These are phyloP conservation scores for Microthlaspi erraticum DNA, from an alignment of 345 rosid genomes.

Conservation along the genomic window DNA sequence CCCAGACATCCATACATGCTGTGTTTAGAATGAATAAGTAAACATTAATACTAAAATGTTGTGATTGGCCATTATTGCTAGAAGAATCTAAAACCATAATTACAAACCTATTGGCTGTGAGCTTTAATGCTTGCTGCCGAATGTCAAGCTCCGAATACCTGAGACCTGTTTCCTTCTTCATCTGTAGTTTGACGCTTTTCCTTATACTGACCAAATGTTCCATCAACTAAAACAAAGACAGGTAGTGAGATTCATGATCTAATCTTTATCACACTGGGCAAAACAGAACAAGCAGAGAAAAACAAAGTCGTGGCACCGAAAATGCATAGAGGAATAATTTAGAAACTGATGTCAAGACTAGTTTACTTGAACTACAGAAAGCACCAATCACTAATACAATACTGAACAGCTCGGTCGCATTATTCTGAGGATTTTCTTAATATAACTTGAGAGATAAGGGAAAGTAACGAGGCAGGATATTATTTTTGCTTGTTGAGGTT, in stretches of 20 bases:
- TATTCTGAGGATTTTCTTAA: slow-evolving; percentile 1
- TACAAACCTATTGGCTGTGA: slow-evolving; percentile 91
- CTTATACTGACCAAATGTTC: slow-evolving; percentile 86
- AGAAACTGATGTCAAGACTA: slow-evolving; percentile 17
- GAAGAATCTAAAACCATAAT: slow-evolving; percentile 36
- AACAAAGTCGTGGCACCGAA: slow-evolving; percentile 14
- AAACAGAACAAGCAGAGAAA: slow-evolving; percentile 27
- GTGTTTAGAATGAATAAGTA: slow-evolving; percentile 40
- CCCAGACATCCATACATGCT: slow-evolving; percentile 99
- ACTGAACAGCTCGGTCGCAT: slow-evolving; percentile 13
- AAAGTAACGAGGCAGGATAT: slow-evolving; percentile 3
- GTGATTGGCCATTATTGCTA: slow-evolving; percentile 1
- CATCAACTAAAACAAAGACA: slow-evolving; percentile 69
- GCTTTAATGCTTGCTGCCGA: slow-evolving; percentile 97
- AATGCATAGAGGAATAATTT: slow-evolving; percentile 23
- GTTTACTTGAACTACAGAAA: slow-evolving; percentile 27
- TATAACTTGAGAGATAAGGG: slow-evolving; percentile 5
- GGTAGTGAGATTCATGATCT: slow-evolving; percentile 29
- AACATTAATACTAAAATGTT: slow-evolving; percentile 8
- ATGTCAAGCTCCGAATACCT: slow-evolving; percentile 88
- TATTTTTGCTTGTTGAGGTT: slow-evolving; percentile 1
- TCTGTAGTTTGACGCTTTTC: slow-evolving; percentile 81
- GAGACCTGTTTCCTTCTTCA: slow-evolving; percentile 83
- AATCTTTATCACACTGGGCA: slow-evolving; percentile 2
- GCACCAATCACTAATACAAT: slow-evolving; percentile 27